Percentiles rank a stretch among this genome's conserved stretches.
These are phyloP conservation scores for Candida gigantensis DNA, from an alignment of 1,139 yeast species.

Conservation along the genomic window DNA sequence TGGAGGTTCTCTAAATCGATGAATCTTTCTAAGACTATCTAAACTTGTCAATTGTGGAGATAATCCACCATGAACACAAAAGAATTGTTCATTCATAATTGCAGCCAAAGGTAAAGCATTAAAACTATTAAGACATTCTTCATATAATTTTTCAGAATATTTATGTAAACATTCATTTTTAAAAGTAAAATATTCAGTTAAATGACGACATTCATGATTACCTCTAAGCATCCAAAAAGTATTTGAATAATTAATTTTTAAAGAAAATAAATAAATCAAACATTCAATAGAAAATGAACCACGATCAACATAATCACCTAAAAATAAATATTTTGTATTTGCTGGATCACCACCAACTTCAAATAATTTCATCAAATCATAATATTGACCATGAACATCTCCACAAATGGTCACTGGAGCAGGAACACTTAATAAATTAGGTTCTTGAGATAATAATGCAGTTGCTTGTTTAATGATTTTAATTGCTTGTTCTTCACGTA, in stretches of 20 bases:
- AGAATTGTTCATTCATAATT: conserved; percentile 88
- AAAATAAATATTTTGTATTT: conserved; percentile 72
- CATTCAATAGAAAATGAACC: conserved; percentile 93
- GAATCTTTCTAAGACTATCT: conserved; percentile 67
- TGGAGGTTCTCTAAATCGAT: conserved; percentile 92
- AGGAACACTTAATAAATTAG: conserved; percentile 76
- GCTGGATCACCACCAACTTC: conserved; percentile 94
- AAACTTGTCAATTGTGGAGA: conserved; percentile 79
- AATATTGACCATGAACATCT: conserved; percentile 94
- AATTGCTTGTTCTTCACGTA: conserved; percentile 70
- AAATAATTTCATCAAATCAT: conserved; percentile 84
- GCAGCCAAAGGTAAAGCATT: conserved; percentile 93
- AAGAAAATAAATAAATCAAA: conserved; percentile 73
- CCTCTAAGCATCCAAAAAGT: conserved; percentile 87
- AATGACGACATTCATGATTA: conserved; percentile 92
- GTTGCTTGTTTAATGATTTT: conserved; percentile 72
- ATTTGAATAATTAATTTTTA: conserved; percentile 76
- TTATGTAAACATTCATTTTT: conserved; percentile 89
- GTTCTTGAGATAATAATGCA: conserved; percentile 64
- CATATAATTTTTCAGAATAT: conserved; percentile 68
- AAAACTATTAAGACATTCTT: conserved; percentile 76
- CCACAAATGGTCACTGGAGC: conserved; percentile 98
- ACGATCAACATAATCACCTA: conserved; percentile 96
- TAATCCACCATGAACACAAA: conserved; percentile 97
- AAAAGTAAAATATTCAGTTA: conserved; percentile 93